Percentiles rank a stretch among this genome's conserved stretches.
Conservation (phyloP, 768 basidiomycete species). For the Floccularia luteovirens region DNA sequence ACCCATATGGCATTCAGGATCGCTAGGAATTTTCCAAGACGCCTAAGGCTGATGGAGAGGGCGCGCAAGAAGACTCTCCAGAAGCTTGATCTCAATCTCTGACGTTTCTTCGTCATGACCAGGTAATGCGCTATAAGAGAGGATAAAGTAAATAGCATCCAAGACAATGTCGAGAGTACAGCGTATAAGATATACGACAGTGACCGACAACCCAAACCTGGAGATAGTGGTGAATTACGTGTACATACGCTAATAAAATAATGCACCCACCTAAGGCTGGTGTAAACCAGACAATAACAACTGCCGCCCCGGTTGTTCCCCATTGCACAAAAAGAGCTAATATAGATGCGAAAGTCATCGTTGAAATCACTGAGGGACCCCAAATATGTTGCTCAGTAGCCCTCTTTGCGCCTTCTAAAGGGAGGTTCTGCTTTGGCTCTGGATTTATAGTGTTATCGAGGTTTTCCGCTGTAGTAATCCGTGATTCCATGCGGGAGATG, state of each 20-base stretch:
- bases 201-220: conserved; percentile 23
- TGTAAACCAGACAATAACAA: conserved; percentile 12
- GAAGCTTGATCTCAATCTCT: conserved; percentile 1
- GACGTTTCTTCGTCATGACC: conserved; percentile 8
- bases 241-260: background rate
- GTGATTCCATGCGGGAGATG: no score
- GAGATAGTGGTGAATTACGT: background rate
- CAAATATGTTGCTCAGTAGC: background rate
- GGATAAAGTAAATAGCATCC: conserved; percentile 18
- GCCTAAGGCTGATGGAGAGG: conserved; percentile 16
- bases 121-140: conserved; percentile 12
- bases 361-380: conserved; percentile 7
- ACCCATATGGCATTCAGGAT: conserved; percentile 19
- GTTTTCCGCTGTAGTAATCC: no score
- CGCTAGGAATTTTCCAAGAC: conserved; percentile 18
- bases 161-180: conserved; percentile 17
- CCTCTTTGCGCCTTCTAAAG: background rate
- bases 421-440: no score
- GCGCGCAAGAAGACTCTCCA: conserved; percentile 5
- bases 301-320: conserved; percentile 13
- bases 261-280: conserved; percentile 12
- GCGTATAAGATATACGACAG: conserved; percentile 19
- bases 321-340: conserved; percentile 12
- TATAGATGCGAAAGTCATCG: conserved; percentile 11
- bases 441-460: no score